Conservation (phyloP, 2,329 filamentous ascomycete species). For the Fusarium xyrophilum region DNA sequence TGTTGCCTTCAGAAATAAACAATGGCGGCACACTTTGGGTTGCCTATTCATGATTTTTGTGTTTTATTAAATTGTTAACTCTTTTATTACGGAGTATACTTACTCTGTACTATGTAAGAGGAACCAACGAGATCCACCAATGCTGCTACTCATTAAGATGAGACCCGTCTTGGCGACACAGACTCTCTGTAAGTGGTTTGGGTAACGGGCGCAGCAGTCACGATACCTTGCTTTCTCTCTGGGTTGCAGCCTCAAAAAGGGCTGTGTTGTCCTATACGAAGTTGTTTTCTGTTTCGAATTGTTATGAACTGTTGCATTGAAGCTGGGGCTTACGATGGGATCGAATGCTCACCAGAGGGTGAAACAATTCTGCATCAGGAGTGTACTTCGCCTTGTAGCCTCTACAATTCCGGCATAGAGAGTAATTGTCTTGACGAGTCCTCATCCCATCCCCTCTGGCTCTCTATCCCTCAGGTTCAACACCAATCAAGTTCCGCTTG, state of each 20-base stretch:
- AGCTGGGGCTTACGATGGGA: constrained; percentile 1
- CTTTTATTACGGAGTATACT: neutral
- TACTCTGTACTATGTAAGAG: neutral
- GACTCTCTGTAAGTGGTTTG: constrained; percentile 31
- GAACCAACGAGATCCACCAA: constrained; percentile 28
- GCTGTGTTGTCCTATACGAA: constrained; percentile 30
- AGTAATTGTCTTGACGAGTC: neutral
- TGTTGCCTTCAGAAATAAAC: constrained; percentile 1
- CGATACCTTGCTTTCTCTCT: constrained; percentile 16
- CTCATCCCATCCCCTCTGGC: neutral
- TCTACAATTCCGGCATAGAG: neutral
- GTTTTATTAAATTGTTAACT: neutral
- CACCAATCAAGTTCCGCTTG: constrained; percentile 13
- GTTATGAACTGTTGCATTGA: constrained; percentile 19
- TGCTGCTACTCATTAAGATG: constrained; percentile 39
- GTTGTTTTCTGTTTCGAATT: constrained; percentile 23
- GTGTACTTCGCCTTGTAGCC: neutral
- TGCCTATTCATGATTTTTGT: constrained; percentile 9
- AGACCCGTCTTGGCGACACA: constrained; percentile 37
- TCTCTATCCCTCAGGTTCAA: neutral
- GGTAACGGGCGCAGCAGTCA: constrained; percentile 33
- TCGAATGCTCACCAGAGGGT: constrained; percentile 3
- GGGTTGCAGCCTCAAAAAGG: constrained; percentile 1
- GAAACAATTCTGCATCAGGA: constrained; percentile 9
- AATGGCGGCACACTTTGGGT: neutral